These are phyloP conservation scores for Bromus sterilis DNA, from an alignment of 176 grass and related monocot species.

Conservation along the genomic window DNA sequence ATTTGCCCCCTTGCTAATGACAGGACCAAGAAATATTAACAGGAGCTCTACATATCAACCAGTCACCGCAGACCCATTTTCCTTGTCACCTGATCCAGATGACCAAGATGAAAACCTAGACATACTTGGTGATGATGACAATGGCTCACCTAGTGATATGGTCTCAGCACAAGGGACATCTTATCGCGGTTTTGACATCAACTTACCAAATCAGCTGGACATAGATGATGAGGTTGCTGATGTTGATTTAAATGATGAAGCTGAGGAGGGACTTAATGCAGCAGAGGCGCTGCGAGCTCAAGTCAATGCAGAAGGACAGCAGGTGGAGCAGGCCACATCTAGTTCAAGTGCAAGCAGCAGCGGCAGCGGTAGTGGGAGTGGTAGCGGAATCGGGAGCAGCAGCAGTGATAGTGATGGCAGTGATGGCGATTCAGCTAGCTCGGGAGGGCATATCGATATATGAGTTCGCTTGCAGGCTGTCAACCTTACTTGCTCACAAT, in stretches of 20 bases:
- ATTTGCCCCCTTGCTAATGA: neutral
- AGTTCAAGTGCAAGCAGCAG: conserved; percentile 53
- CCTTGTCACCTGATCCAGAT: conserved; percentile 43
- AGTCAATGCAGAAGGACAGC: conserved; percentile 45
- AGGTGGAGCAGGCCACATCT: conserved; percentile 40
- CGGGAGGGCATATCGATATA: conserved; percentile 51
- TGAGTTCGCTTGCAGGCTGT: conserved; percentile 16
- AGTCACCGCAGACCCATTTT: conserved; percentile 42
- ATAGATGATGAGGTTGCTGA: conserved; percentile 82
- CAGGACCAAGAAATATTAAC: conserved; percentile 49
- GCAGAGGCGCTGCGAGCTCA: conserved; percentile 68
- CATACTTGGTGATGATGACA: conserved; percentile 78
- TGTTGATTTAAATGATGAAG: conserved; percentile 74
- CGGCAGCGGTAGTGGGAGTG: conserved; percentile 33
- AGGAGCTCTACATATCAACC: conserved; percentile 35
- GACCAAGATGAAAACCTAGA: conserved; percentile 69
- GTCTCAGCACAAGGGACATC: conserved; percentile 7
- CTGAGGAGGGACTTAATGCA: conserved; percentile 68
- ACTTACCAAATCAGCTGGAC: conserved; percentile 52
- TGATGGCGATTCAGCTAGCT: conserved; percentile 58
- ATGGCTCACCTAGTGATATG: conserved; percentile 38
- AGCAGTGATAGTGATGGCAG: conserved; percentile 58
- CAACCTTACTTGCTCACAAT: neutral
- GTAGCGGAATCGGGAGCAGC: conserved; percentile 53
- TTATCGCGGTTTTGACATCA: conserved; percentile 54